Percentiles rank a stretch among this genome's conserved stretches.
These are phyloP conservation scores for Vitis vinifera DNA, from an alignment of 164 flowering plant species.

Conservation along the genomic window ASM3070453v1 NC_081808.1:3678001-3678500, in stretches of 20 bases:
- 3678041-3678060: slow-evolving; percentile 63
- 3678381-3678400: slow-evolving; percentile 75
- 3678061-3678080: slow-evolving; percentile 53
- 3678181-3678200: slow-evolving; percentile 9
- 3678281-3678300: slow-evolving; percentile 27
- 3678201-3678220: slow-evolving; percentile 83
- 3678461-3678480: slow-evolving; percentile 17
- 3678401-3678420: slow-evolving; percentile 79
- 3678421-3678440: slow-evolving; percentile 14
- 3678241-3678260: slow-evolving; percentile 79
- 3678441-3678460: slow-evolving; percentile 15
- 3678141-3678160: slow-evolving; percentile 15
- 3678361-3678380: slow-evolving; percentile 19
- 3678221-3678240: slow-evolving; percentile 88
- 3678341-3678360: background rate
- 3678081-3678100: slow-evolving; percentile 50
- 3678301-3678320: slow-evolving; percentile 6
- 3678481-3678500: slow-evolving; percentile 59
- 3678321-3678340: slow-evolving; percentile 14
- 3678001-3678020: slow-evolving; percentile 97
- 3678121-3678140: slow-evolving; percentile 23
- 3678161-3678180: slow-evolving; percentile 19
- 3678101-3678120: slow-evolving; percentile 55
- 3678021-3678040: slow-evolving; percentile 52
- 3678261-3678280: slow-evolving; percentile 88